A percentile compares a stretch with the other conserved stretches of the same genome.
Conservation (phyloP, 2,329 filamentous ascomycete genomes). For the Aspergillus novofumigatus region DNA sequence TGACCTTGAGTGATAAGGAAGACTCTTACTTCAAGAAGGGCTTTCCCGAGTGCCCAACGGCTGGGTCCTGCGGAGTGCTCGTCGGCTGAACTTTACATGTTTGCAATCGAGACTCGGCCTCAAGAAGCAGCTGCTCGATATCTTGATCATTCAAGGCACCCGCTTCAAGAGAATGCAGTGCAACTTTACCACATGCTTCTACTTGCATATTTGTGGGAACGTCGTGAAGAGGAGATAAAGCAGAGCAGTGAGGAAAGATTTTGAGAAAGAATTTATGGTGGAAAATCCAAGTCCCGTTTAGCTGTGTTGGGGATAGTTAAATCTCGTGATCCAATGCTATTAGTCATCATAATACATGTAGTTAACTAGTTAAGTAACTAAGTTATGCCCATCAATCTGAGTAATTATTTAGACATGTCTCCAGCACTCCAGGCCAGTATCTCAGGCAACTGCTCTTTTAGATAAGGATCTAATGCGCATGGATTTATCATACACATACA, state of each 20-base stretch:
- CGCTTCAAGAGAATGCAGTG: constrained; percentile 16
- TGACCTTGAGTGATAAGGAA: background rate
- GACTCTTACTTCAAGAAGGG: constrained; percentile 3
- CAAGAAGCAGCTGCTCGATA: constrained; percentile 58
- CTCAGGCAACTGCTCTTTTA: too few relatives aligned
- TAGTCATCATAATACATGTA: background rate
- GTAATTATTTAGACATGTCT: too few relatives aligned
- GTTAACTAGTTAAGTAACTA: too few relatives aligned
- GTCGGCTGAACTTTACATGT: constrained; percentile 11
- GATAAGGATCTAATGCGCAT: too few relatives aligned
- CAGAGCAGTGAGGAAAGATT: background rate
- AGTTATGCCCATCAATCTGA: too few relatives aligned
- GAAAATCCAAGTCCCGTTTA: background rate
- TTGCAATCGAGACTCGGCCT: constrained; percentile 58
- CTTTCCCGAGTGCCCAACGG: background rate
- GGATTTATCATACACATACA: too few relatives aligned
- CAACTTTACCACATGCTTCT: constrained; percentile 7
- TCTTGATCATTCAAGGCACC: constrained; percentile 59
- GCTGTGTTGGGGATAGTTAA: background rate
- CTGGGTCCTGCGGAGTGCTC: background rate
- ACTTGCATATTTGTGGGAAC: constrained; percentile 13
- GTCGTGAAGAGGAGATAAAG: background rate
- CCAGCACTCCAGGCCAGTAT: too few relatives aligned
- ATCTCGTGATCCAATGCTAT: background rate
- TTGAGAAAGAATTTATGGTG: background rate